Evolutionary conservation across 148 eudicot species (phyloP), one percentile per base, ranked within the genome.

Genomic region (Rheum nobile): DNA sequence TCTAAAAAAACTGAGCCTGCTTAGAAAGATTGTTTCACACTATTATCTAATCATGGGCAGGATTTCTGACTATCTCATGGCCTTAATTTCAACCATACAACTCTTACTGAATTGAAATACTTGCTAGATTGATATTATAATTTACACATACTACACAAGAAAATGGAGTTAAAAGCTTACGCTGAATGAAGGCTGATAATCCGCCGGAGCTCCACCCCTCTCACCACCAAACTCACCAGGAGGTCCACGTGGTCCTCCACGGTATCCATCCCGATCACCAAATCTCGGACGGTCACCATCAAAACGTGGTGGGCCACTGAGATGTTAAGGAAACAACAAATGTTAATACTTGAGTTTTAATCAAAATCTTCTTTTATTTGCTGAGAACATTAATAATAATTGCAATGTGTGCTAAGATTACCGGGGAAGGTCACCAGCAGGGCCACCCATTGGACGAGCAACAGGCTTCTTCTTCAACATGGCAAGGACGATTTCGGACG

Each of bases 171-270:
- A 11, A 71, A 21, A 16, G 0, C 77, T 77, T 86, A 89, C 93
- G 78, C 91, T 83, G 71, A 89, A 94, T n/a, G 91, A 82, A 72
- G 98, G 98, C 50, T 89, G 88, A 73, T 82, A 94, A 75, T 87
- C 93, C 24, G 97, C 93, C 4, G 98, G 98, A 59, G 98, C 98
- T 38, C 96, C 98, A 67, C 91, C 96, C 76, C 91, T 94, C 72
- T 91, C 98, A 74, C 90, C 98, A 39, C 93, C 97, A 61, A 84
- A 88, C 11, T 91, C 98, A 6, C 97, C 97, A 16, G 92, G 83
- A 13, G 90, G 89, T 12, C 97, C 88, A 74, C 91, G 87, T 31
- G 95, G 90, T 61, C 95, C 97, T 5, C 78, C 84, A 75, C 98
- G 98, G 79, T 94, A 91, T 1, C 88, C 91, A n/a, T 90, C 97